phyloP scores from a whole-genome alignment of 208 protist species.

The Trypanosomatidae sp. region DNA sequence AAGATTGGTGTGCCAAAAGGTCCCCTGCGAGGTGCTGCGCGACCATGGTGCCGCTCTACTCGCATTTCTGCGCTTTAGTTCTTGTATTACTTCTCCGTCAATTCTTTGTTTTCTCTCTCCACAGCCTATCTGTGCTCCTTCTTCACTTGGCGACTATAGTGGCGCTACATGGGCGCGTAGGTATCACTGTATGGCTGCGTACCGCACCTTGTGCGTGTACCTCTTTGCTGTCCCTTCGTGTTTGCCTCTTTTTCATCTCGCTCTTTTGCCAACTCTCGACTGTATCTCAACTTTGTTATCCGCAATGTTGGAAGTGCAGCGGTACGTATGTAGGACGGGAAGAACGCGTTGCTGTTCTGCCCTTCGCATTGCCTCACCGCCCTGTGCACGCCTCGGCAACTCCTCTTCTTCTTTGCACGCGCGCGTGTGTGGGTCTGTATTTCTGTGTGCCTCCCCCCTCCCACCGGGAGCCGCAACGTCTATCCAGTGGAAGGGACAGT shows the following conservation, averaged over 20 bases:
- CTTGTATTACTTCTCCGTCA: not conserved
- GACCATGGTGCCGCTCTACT: not conserved
- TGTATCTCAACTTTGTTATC: not conserved
- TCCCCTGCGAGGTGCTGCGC: not conserved
- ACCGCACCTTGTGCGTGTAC: not conserved
- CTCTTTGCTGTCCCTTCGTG: not conserved
- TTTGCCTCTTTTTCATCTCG: not conserved
- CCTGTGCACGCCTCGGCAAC: not conserved
- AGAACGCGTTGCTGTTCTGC: not conserved
- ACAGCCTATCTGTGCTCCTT: not conserved
- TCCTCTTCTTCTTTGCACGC: not conserved
- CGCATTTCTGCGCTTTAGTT: not conserved
- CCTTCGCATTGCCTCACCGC: not conserved
- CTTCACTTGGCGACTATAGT: not conserved
- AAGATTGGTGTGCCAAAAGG: not conserved
- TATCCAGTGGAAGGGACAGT: not conserved
- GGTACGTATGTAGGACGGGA: not conserved
- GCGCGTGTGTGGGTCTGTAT: not conserved
- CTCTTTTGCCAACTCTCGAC: not conserved
- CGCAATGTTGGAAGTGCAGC: not conserved
- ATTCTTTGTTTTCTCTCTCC: not conserved
- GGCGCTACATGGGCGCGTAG: not conserved
- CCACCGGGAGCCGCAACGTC: not conserved
- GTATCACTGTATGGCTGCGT: not conserved
- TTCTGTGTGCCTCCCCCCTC: not conserved